phyloP scores from a whole-genome alignment of 306 rosid genomes.

The Arachis hypogaea region DNA sequence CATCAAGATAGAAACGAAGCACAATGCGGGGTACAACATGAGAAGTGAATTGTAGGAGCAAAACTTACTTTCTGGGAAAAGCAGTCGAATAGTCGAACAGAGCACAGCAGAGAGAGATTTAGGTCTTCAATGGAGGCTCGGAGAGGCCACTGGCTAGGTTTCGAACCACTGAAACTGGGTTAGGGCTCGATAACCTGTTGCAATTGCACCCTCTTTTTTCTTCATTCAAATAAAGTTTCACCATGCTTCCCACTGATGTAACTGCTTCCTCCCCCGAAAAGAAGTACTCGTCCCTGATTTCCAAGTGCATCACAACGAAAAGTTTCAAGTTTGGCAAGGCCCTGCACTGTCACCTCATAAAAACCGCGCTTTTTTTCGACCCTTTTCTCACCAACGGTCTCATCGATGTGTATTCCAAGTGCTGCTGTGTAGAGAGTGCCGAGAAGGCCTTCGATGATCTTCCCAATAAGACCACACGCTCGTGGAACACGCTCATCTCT shows the following conservation, averaged over 20 bases:
- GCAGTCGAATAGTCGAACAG: no score
- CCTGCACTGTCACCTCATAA: slow-evolving; percentile 57
- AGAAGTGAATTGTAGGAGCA: no score
- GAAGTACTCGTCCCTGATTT: slow-evolving; percentile 43
- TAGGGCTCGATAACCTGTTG: neutral
- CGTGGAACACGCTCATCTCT: slow-evolving; percentile 62
- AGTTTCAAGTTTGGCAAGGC: slow-evolving; percentile 50
- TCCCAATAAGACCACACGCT: slow-evolving; percentile 51
- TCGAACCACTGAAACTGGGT: no score
- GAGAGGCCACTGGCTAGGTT: no score
- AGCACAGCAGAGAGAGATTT: no score
- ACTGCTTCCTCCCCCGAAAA: slow-evolving; percentile 32
- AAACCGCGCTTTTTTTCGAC: slow-evolving; percentile 53
- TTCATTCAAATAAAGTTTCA: slow-evolving; percentile 9
- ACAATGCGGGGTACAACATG: no score
- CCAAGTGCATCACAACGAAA: slow-evolving; percentile 46
- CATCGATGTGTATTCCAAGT: slow-evolving; percentile 60
- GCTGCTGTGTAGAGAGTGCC: slow-evolving; percentile 45
- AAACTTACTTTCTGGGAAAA: no score
- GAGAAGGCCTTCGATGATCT: slow-evolving; percentile 54
- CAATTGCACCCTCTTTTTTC: neutral
- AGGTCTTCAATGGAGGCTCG: no score
- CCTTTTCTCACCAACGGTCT: slow-evolving; percentile 54
- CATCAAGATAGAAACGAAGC: no score
- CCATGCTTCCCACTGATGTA: slow-evolving; percentile 38